Conservation (phyloP, 1,139 yeast species). For the Geotrichum siamense region DNA sequence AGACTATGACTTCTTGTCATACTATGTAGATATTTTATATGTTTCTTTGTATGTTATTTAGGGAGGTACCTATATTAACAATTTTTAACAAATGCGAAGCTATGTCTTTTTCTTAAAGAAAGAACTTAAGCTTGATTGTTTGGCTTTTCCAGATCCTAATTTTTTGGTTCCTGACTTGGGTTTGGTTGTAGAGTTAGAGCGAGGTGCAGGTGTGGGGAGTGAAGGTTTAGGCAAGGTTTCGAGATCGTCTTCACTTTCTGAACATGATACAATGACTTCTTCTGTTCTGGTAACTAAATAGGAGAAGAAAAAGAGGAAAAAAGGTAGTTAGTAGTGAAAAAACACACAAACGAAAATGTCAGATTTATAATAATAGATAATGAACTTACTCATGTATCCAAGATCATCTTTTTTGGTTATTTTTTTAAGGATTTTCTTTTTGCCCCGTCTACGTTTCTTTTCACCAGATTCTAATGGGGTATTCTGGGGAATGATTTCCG, state of each 20-base stretch:
- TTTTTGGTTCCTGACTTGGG: not conserved
- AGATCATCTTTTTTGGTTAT: conserved; percentile 12
- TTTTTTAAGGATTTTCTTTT: conserved; percentile 14
- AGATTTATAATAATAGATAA: not conserved
- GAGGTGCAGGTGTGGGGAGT: conserved; percentile 1
- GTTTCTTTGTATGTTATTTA: not conserved
- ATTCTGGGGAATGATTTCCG: not conserved
- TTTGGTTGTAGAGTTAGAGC: not conserved
- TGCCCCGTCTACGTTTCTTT: conserved; percentile 1
- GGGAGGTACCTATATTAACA: not conserved
- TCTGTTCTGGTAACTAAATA: conserved; percentile 12
- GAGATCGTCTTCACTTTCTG: conserved; percentile 13
- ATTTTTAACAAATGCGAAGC: not conserved
- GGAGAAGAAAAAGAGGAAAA: not conserved
- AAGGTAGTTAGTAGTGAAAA: not conserved
- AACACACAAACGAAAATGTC: too few species aligned
- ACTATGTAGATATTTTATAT: too few species aligned
- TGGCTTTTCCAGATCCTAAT: conserved; percentile 12
- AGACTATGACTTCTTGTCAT: too few species aligned
- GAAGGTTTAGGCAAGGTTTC: not conserved
- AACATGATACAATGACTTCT: conserved; percentile 17
- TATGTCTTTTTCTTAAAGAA: conserved; percentile 9
- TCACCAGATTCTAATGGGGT: not conserved
- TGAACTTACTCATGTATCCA: conserved; percentile 15
- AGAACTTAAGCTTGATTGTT: conserved; percentile 15